phyloP scores from a whole-genome alignment of 805 yeast genomes.

The Suhomyces vadensis region DNA sequence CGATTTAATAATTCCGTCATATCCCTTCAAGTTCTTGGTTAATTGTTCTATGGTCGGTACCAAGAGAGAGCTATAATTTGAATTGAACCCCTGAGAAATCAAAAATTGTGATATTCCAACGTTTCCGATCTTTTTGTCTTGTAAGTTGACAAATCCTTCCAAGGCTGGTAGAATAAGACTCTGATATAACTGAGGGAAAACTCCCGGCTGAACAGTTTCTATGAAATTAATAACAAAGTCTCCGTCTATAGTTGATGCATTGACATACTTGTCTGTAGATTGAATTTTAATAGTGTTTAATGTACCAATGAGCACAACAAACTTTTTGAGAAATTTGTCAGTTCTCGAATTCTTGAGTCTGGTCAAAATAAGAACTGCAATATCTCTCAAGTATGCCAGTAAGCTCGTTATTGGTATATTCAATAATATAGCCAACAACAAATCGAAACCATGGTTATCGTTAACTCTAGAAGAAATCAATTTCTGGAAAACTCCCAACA shows the following conservation, averaged over 20 bases:
- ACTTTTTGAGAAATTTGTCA: constrained; percentile 72
- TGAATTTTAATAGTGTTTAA: constrained; percentile 4
- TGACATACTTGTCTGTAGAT: constrained; percentile 2
- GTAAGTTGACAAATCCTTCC: constrained; percentile 47
- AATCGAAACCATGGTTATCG: constrained; percentile 82
- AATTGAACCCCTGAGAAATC: constrained; percentile 20
- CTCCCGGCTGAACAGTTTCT: constrained; percentile 69
- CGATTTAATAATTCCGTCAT: constrained; percentile 28
- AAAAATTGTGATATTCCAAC: constrained; percentile 53
- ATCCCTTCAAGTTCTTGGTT: constrained; percentile 27
- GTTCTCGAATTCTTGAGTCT: constrained; percentile 81
- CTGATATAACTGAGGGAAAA: constrained; percentile 51
- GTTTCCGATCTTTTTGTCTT: constrained; percentile 55
- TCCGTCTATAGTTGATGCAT: constrained; percentile 23
- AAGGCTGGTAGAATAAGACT: constrained; percentile 56
- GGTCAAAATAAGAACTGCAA: constrained; percentile 74
- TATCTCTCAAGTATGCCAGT: constrained; percentile 60
- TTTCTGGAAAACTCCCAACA: constrained; percentile 95
- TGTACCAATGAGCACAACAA: constrained; percentile 60
- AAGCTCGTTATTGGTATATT: constrained; percentile 53
- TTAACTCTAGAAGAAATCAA: constrained; percentile 80
- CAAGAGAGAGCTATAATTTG: constrained; percentile 23
- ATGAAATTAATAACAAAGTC: constrained; percentile 61
- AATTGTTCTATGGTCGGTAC: constrained; percentile 35
- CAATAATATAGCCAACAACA: constrained; percentile 67